Evolutionary conservation across 257 asterid species (phyloP).

Genomic region (Capsicum chinense): DNA sequence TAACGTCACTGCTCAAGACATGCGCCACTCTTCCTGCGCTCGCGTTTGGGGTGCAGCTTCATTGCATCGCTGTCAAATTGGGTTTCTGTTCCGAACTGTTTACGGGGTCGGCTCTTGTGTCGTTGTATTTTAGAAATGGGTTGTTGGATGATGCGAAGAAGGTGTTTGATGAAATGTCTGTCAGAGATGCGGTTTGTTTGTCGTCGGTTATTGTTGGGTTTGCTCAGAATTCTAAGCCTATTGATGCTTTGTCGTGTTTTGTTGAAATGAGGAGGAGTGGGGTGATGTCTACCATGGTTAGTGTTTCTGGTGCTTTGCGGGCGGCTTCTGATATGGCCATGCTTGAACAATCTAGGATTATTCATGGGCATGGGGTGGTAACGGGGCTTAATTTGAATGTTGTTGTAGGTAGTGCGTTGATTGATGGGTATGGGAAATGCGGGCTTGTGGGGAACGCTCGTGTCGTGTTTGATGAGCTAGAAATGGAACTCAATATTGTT

Average conservation of each 20-base stretch:
- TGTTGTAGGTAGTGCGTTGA: slow-evolving; percentile 63
- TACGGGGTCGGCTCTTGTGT: slow-evolving; percentile 67
- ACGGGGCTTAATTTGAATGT: slow-evolving; percentile 50
- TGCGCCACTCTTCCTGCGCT: slow-evolving; percentile 48
- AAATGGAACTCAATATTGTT: slow-evolving; percentile 37
- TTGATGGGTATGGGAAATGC: slow-evolving; percentile 84
- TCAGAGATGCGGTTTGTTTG: slow-evolving; percentile 67
- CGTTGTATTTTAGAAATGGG: slow-evolving; percentile 50
- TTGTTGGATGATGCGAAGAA: slow-evolving; percentile 47
- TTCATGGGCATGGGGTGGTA: slow-evolving; percentile 71
- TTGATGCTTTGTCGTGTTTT: slow-evolving; percentile 58
- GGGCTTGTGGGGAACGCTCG: slow-evolving; percentile 69
- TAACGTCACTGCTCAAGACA: slow-evolving; percentile 66
- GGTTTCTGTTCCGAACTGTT: slow-evolving; percentile 47
- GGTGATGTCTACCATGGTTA: slow-evolving; percentile 49
- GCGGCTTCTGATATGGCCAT: slow-evolving; percentile 68
- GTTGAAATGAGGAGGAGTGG: slow-evolving; percentile 61
- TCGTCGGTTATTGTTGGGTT: slow-evolving; percentile 69
- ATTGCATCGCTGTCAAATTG: slow-evolving; percentile 57
- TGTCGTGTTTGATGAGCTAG: slow-evolving; percentile 57
- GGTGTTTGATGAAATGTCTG: slow-evolving; percentile 73
- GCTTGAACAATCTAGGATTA: slow-evolving; percentile 73
- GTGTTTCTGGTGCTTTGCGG: slow-evolving; percentile 70
- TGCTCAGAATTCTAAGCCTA: slow-evolving; percentile 57
- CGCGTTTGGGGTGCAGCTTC: slow-evolving; percentile 62